Percentiles rank a stretch among this genome's conserved stretches.
These are phyloP conservation scores for Diaporthe helianthi DNA, from an alignment of 2,329 filamentous ascomycete species.

Conservation along the genomic window DNA sequence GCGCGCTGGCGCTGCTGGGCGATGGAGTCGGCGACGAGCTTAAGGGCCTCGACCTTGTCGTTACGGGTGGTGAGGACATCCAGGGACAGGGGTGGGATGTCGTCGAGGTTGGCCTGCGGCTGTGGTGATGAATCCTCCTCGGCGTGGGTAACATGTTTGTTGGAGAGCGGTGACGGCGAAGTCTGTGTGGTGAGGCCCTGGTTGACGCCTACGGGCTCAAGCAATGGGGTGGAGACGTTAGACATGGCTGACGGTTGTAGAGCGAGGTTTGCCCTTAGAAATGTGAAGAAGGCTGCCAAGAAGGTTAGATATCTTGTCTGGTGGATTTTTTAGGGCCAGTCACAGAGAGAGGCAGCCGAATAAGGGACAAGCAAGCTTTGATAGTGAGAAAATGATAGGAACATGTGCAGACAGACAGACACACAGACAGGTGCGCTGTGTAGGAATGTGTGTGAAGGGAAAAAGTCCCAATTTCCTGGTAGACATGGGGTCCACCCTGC, in stretches of 20 bases:
- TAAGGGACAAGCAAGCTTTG: slow-evolving; percentile 7
- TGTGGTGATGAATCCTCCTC: slow-evolving; percentile 41
- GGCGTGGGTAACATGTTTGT: slow-evolving; percentile 39
- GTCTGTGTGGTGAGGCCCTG: slow-evolving; percentile 41
- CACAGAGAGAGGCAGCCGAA: neutral
- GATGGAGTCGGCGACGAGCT: slow-evolving; percentile 80
- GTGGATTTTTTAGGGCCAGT: neutral
- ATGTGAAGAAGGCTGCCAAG: slow-evolving; percentile 78
- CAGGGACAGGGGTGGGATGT: slow-evolving; percentile 70
- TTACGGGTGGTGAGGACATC: slow-evolving; percentile 59
- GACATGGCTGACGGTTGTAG: slow-evolving; percentile 68
- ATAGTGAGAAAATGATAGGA: neutral
- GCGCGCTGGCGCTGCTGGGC: slow-evolving; percentile 80
- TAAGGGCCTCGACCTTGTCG: slow-evolving; percentile 72
- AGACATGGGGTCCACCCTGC: neutral
- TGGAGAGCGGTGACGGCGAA: slow-evolving; percentile 47
- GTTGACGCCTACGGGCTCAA: slow-evolving; percentile 52
- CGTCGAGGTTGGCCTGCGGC: slow-evolving; percentile 48
- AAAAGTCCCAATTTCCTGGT: neutral
- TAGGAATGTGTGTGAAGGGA: neutral
- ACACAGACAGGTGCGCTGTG: neutral
- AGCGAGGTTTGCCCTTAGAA: slow-evolving; percentile 80
- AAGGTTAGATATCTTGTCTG: slow-evolving; percentile 32
- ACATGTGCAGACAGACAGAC: neutral
- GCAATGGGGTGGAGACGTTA: slow-evolving; percentile 68